A percentile compares a stretch with the other conserved stretches of the same genome.
These are phyloP conservation scores for Zymoseptoria crescenta DNA, from an alignment of 2,329 filamentous ascomycete species.

Conservation along the genomic window DNA sequence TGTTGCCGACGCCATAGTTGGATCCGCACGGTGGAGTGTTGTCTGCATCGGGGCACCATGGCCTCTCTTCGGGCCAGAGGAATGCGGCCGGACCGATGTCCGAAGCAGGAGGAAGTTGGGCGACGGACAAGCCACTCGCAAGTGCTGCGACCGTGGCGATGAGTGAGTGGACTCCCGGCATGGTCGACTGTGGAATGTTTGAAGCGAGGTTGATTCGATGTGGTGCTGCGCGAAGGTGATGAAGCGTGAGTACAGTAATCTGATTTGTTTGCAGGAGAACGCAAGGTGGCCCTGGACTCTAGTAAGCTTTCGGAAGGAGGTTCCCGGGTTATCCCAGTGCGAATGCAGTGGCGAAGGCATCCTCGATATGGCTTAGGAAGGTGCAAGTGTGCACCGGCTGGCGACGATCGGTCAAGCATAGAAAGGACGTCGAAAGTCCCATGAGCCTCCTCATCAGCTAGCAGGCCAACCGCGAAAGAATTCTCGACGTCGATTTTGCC, in stretches of 20 bases:
- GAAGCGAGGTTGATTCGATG: background rate
- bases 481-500: background rate
- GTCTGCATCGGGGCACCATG: constrained; percentile 48
- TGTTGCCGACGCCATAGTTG: constrained; percentile 38
- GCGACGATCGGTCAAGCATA: background rate
- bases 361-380: background rate
- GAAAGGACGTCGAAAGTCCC: background rate
- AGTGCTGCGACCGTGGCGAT: background rate
- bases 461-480: too few species aligned
- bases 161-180: background rate
- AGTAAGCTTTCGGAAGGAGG: background rate
- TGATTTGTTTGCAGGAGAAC: background rate
- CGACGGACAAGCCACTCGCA: background rate
- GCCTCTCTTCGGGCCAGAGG: constrained; percentile 52
- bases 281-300: background rate
- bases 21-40: constrained; percentile 54
- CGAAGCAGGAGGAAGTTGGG: background rate
- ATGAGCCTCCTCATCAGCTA: background rate
- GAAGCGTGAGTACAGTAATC: background rate
- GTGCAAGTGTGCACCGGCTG: background rate
- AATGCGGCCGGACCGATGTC: constrained; percentile 27
- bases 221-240: background rate
- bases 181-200: background rate
- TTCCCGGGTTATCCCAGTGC: background rate
- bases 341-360: background rate